phyloP scores from a whole-genome alignment of 2,329 filamentous ascomycete genomes.

The Tolypocladium paradoxum region DNA sequence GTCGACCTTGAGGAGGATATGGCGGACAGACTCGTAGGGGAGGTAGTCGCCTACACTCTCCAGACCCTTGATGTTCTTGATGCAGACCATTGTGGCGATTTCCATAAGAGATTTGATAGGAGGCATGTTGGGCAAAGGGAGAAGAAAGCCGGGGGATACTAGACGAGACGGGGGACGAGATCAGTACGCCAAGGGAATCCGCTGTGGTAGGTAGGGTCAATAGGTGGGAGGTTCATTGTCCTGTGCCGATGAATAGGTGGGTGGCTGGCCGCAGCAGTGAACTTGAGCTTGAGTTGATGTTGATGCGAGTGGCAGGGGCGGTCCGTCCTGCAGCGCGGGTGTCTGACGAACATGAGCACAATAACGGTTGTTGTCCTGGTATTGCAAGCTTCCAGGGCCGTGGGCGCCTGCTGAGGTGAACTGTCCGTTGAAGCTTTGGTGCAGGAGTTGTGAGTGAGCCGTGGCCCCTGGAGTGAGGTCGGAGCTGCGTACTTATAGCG shows the following conservation, averaged over 20 bases:
- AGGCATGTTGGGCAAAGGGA: conserved; percentile 18
- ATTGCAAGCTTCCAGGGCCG: background rate
- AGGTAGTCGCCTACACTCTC: conserved; percentile 61
- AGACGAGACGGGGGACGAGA: background rate
- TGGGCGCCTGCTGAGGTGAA: background rate
- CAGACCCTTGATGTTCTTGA: conserved; percentile 46
- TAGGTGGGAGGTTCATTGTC: background rate
- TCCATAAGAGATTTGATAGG: conserved; percentile 38
- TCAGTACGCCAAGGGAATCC: background rate
- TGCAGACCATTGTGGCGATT: conserved; percentile 37
- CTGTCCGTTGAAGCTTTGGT: background rate
- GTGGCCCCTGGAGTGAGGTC: background rate
- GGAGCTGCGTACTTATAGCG: background rate
- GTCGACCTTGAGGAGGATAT: conserved; percentile 61
- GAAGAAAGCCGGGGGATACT: background rate
- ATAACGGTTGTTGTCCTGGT: background rate
- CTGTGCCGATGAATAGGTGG: background rate
- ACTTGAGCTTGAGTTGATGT: background rate
- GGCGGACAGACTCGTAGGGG: conserved; percentile 49
- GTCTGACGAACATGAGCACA: background rate
- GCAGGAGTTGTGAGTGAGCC: background rate
- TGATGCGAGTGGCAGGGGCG: background rate
- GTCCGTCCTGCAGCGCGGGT: no score
- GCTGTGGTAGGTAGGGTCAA: background rate
- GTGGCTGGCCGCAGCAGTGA: background rate